Evolutionary conservation across 106 monocot species (phyloP), one percentile per base, ranked within the genome.

Genomic region (Apostasia ramifera): DNA sequence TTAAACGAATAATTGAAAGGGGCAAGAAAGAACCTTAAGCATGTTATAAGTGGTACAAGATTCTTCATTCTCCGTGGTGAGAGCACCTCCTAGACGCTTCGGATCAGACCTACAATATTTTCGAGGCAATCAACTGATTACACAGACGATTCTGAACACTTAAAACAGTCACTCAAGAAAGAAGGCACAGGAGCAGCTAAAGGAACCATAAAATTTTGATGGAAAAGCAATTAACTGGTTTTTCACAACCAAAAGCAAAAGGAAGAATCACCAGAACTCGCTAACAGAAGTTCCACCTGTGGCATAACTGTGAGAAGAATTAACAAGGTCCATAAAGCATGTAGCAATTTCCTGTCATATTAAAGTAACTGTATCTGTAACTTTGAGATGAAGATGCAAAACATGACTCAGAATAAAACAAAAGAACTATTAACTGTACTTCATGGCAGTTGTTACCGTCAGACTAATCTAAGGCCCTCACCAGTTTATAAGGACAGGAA

Each of bases 11-110:
- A 2, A 49, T 49, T 53, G 65, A 66, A 66, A 67, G 40, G 2
- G 53, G 13, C 14, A 7, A 64, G 64, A 55, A 59, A 62, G 9
- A 51, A 95, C 95, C 88, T 95, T 95, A 48, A 95, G 95, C 95
- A 95, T 95, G 78, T 95, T 95, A 72, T 95, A 86, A 50, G 95
- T 91, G 8, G 91, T 88, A 55, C 95, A 95, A 6, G 95, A 95
- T 84, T 95, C 95, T 77, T 91, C 88, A 67, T 79, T 83, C 67
- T 95, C 95, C 9, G 84, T 84, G 56, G 56, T 84, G 60, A 95
- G 74, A 69, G 84, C 80, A 57, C 84, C 84, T 15, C 86, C 91
- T 46, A 92, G 58, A 67, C 81, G 91, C 59, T 89, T 91, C 48
- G 95, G 88, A 76, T 95, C 71, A 66, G 66, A 77, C 95, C 95